These are phyloP conservation scores for Zygosaccharomyces pseudorouxii DNA, from an alignment of 805 yeast genomes.

Conservation along the genomic window DNA sequence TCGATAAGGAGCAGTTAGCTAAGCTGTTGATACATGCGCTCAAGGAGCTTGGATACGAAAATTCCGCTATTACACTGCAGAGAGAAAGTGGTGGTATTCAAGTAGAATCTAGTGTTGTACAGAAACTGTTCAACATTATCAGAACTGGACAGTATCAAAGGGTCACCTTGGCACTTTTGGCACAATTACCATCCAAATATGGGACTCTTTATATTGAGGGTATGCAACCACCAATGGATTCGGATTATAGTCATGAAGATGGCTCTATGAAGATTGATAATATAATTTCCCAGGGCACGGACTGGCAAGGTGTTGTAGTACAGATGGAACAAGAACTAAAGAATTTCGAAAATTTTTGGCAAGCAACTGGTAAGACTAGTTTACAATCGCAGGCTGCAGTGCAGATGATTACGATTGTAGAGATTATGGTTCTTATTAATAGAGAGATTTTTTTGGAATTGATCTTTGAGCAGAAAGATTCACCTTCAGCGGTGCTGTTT, in stretches of 20 bases:
- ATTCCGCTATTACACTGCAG: slow-evolving; percentile 39
- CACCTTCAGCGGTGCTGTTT: slow-evolving; percentile 20
- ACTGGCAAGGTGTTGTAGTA: slow-evolving; percentile 16
- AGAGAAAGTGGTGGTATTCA: slow-evolving; percentile 39
- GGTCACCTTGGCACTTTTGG: slow-evolving; percentile 27
- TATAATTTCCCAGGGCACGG: slow-evolving; percentile 11
- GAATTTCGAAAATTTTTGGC: slow-evolving; percentile 13
- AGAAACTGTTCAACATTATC: slow-evolving; percentile 38
- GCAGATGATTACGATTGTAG: slow-evolving; percentile 18
- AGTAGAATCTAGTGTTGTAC: slow-evolving; percentile 42
- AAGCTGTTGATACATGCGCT: slow-evolving; percentile 48
- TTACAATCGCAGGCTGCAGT: slow-evolving; percentile 12
- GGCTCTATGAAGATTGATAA: slow-evolving; percentile 18
- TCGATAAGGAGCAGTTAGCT: slow-evolving; percentile 39
- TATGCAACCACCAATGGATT: background rate
- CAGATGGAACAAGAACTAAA: slow-evolving; percentile 17
- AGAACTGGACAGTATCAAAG: slow-evolving; percentile 41
- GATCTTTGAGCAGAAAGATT: slow-evolving; percentile 19
- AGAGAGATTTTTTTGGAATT: slow-evolving; percentile 31
- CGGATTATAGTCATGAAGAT: slow-evolving; percentile 3
- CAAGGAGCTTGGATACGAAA: slow-evolving; percentile 44
- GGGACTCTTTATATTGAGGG: slow-evolving; percentile 9
- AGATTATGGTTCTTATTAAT: slow-evolving; percentile 25
- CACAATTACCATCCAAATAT: slow-evolving; percentile 30
- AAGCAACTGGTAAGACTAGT: slow-evolving; percentile 6